Evolutionary conservation across 495 filamentous ascomycete species (phyloP).

Genomic region (Hyaloscypha finlandica): DNA sequence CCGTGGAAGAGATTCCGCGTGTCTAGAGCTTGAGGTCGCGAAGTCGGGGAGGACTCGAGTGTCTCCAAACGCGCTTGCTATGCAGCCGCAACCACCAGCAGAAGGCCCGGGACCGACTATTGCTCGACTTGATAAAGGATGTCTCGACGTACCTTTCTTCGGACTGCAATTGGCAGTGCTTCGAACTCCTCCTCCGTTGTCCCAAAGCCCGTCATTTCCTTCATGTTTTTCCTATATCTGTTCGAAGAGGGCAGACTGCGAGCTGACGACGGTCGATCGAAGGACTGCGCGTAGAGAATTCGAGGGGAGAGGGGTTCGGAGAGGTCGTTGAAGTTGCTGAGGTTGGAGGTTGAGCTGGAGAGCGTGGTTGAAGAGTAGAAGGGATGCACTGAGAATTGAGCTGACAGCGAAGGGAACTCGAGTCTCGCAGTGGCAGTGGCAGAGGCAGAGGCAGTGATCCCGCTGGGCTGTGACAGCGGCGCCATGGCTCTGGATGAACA

Average conservation of each 20-base stretch:
- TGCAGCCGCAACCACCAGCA: not conserved
- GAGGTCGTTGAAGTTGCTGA: slow-evolving; percentile 8
- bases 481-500: slow-evolving; percentile 7
- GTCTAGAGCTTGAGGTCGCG: not conserved
- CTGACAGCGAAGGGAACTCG: not conserved
- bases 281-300: slow-evolving; percentile 28
- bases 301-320: slow-evolving; percentile 20
- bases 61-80: not conserved
- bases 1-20: not conserved
- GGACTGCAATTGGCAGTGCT: slow-evolving; percentile 56
- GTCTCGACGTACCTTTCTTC: slow-evolving; percentile 52
- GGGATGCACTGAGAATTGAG: not conserved
- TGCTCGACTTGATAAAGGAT: slow-evolving; percentile 16
- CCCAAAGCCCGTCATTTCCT: slow-evolving; percentile 29
- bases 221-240: slow-evolving; percentile 31
- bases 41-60: not conserved
- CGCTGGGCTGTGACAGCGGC: slow-evolving; percentile 5
- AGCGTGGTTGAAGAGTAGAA: slow-evolving; percentile 53
- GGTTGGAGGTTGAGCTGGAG: slow-evolving; percentile 27
- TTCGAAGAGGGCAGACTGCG: slow-evolving; percentile 22
- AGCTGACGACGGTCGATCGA: slow-evolving; percentile 29
- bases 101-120: not conserved
- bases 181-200: slow-evolving; percentile 48
- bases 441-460: not conserved
- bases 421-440: not conserved